phyloP scores from a whole-genome alignment of 306 rosid genomes.

The Dalbergia oliveri region DNA sequence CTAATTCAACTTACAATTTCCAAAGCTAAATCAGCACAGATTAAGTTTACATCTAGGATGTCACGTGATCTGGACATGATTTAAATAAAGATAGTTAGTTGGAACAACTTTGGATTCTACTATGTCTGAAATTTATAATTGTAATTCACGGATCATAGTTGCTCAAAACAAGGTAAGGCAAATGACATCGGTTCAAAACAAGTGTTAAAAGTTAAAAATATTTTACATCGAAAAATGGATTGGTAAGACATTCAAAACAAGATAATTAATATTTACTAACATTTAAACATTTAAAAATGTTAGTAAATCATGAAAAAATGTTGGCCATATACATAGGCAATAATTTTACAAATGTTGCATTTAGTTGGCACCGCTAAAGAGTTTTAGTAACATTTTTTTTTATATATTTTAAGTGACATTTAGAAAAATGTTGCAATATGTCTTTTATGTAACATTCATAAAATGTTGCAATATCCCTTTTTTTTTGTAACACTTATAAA shows the following conservation, averaged over 20 bases:
- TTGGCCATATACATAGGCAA: too few species aligned
- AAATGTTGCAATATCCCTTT: too few species aligned
- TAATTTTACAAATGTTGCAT: too few species aligned
- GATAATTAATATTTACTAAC: too few species aligned
- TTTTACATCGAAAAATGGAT: constrained; percentile 47
- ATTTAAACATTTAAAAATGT: too few species aligned
- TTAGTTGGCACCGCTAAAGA: too few species aligned
- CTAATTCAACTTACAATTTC: constrained; percentile 71
- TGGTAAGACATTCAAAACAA: background rate
- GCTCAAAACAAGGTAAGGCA: constrained; percentile 45
- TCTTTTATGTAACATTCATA: too few species aligned
- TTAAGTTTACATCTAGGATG: constrained; percentile 31
- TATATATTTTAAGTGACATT: too few species aligned
- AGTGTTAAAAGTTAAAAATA: constrained; percentile 24
- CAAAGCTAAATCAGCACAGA: constrained; percentile 66
- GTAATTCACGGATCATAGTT: constrained; percentile 42
- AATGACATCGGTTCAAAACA: constrained; percentile 42
- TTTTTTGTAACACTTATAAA: too few species aligned
- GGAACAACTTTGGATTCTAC: constrained; percentile 82
- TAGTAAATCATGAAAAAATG: too few species aligned
- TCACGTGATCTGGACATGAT: constrained; percentile 82
- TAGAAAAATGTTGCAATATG: too few species aligned
- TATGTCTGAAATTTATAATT: constrained; percentile 51
- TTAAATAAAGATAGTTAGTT: constrained; percentile 49
- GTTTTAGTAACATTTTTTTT: too few species aligned